Conservation (phyloP, 2,329 filamentous ascomycete species). For the Parastagonospora nodorum region DNA sequence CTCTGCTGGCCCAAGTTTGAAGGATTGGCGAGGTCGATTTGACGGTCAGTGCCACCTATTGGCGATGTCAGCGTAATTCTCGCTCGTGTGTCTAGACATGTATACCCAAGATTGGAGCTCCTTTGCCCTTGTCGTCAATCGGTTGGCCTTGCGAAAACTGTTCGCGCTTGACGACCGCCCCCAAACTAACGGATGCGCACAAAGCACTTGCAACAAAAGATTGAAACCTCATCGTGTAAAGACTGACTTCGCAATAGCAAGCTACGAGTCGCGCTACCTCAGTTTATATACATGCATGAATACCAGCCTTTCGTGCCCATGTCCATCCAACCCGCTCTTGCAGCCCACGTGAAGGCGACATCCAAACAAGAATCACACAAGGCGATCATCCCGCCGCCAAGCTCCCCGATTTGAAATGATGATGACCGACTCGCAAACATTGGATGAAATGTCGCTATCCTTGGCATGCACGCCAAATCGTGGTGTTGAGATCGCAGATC, state of each 20-base stretch:
- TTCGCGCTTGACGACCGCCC: conserved; percentile 30
- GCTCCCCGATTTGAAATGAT: conserved; percentile 1
- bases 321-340: too few species aligned
- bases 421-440: conserved; percentile 24
- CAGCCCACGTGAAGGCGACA: too few species aligned
- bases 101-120: conserved; percentile 63
- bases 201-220: conserved; percentile 21
- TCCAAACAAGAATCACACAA: too few species aligned
- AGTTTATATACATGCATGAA: conserved; percentile 5
- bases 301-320: too few species aligned
- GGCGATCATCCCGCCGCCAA: neutral
- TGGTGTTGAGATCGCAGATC: conserved; percentile 29
- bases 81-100: neutral
- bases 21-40: conserved; percentile 66
- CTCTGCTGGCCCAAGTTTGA: conserved; percentile 65
- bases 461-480: conserved; percentile 13
- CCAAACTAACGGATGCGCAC: conserved; percentile 20
- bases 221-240: conserved; percentile 28
- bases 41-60: conserved; percentile 66
- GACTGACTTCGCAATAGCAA: conserved; percentile 5
- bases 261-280: neutral
- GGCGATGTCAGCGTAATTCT: conserved; percentile 1
- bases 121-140: conserved; percentile 62
- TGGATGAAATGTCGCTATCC: conserved; percentile 33
- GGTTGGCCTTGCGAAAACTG: conserved; percentile 61